Percentiles rank a stretch among this genome's conserved stretches.
These are phyloP conservation scores for Pythium brassicae DNA, from an alignment of 352 stramenopile genomes.

Conservation along the genomic window DNA sequence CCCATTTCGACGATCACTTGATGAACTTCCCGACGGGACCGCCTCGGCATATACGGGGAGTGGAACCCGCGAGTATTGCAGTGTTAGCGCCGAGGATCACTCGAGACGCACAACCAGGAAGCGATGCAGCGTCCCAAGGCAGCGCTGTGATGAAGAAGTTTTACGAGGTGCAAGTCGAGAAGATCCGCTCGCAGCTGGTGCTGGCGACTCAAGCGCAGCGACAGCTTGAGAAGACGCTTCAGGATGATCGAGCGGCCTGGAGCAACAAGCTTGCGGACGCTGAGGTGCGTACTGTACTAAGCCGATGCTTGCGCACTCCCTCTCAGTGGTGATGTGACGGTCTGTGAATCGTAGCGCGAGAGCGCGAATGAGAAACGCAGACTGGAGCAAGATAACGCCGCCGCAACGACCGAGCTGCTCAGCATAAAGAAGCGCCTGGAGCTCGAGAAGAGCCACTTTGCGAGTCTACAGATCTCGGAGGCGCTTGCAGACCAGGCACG, in stretches of 20 bases:
- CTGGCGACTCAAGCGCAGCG: slow-evolving; percentile 39
- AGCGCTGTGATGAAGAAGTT: slow-evolving; percentile 69
- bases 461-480: slow-evolving; percentile 59
- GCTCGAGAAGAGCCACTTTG: slow-evolving; percentile 64
- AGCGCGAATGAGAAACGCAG: slow-evolving; percentile 9
- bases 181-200: slow-evolving; percentile 57
- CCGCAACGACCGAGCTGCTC: slow-evolving; percentile 20
- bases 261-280: slow-evolving; percentile 13
- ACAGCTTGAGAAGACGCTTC: slow-evolving; percentile 42
- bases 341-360: slow-evolving; percentile 1
- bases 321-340: neutral
- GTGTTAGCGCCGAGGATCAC: neutral
- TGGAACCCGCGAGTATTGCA: neutral
- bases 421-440: slow-evolving; percentile 31
- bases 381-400: slow-evolving; percentile 22
- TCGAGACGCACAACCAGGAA: neutral
- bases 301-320: neutral
- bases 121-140: slow-evolving; percentile 11
- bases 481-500: slow-evolving; percentile 52
- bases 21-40: slow-evolving; percentile 12
- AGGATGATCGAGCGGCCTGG: slow-evolving; percentile 36
- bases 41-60: neutral
- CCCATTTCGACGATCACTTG: slow-evolving; percentile 64
- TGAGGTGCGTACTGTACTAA: slow-evolving; percentile 18
- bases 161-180: slow-evolving; percentile 77